A percentile compares a stretch with the other conserved stretches of the same genome.
Conservation (phyloP, 2,329 filamentous ascomycete species). For the Cordyceps fumosorosea region DNA sequence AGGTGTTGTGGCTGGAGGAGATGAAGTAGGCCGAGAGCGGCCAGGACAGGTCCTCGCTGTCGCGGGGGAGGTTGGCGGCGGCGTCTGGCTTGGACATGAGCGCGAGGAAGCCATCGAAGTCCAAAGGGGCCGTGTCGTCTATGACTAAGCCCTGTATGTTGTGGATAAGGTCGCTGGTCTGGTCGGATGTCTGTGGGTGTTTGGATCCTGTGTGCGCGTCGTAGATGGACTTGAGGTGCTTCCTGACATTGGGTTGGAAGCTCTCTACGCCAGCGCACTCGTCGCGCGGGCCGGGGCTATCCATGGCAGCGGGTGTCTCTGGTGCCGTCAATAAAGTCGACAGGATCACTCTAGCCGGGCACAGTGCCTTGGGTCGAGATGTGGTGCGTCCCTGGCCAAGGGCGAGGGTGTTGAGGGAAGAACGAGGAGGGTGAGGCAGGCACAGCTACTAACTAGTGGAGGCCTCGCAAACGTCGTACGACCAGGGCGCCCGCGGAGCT, state of each 20-base stretch:
- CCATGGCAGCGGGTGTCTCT: too few relatives aligned
- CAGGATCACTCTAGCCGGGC: too few relatives aligned
- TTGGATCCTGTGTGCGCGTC: conserved; percentile 28
- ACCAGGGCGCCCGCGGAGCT: too few relatives aligned
- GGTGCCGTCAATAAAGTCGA: too few relatives aligned
- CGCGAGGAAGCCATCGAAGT: conserved; percentile 42
- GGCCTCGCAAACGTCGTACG: too few relatives aligned
- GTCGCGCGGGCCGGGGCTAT: too few relatives aligned
- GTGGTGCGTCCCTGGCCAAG: too few relatives aligned
- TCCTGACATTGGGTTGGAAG: conserved; percentile 29
- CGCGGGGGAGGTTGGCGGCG: conserved; percentile 34
- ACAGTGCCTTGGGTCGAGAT: too few relatives aligned
- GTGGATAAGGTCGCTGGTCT: conserved; percentile 35
- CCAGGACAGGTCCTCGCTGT: conserved; percentile 54
- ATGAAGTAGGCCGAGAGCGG: conserved; percentile 90
- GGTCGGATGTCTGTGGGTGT: conserved; percentile 34
- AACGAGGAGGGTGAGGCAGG: too few relatives aligned
- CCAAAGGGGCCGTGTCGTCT: conserved; percentile 34
- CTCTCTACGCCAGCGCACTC: conserved; percentile 22
- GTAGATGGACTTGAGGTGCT: conserved; percentile 36
- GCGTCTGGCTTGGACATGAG: conserved; percentile 50
- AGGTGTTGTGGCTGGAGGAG: conserved; percentile 92
- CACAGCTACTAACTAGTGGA: too few relatives aligned
- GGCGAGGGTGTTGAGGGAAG: too few relatives aligned
- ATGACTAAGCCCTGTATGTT: conserved; percentile 28